A percentile compares a stretch with the other conserved stretches of the same genome.
Conservation (phyloP, 176 grass and related monocot species). For the Hordeum vulgare region MorexV3_pseudomolecules_assembly NC_058519.1:200466461-200466960, state of each 20-base stretch:
- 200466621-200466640: slow-evolving; percentile 30
- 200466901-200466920: slow-evolving; percentile 39
- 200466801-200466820: slow-evolving; percentile 2
- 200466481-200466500: background rate
- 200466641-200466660: slow-evolving; percentile 34
- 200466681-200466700: slow-evolving; percentile 50
- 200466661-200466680: slow-evolving; percentile 38
- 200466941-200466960: slow-evolving; percentile 27
- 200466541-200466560: background rate
- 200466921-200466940: slow-evolving; percentile 29
- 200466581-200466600: slow-evolving; percentile 46
- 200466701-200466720: slow-evolving; percentile 38
- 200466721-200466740: background rate
- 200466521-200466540: slow-evolving; percentile 33
- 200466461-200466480: background rate
- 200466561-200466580: slow-evolving; percentile 30
- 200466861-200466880: background rate
- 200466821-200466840: background rate
- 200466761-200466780: slow-evolving; percentile 21
- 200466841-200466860: background rate
- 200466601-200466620: slow-evolving; percentile 27
- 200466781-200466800: slow-evolving; percentile 38
- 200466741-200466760: slow-evolving; percentile 17
- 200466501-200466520: background rate
- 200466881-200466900: background rate